These are phyloP conservation scores for Sphaerostilbella broomeana DNA, from an alignment of 2,329 filamentous ascomycete species.

Conservation along the genomic window DNA sequence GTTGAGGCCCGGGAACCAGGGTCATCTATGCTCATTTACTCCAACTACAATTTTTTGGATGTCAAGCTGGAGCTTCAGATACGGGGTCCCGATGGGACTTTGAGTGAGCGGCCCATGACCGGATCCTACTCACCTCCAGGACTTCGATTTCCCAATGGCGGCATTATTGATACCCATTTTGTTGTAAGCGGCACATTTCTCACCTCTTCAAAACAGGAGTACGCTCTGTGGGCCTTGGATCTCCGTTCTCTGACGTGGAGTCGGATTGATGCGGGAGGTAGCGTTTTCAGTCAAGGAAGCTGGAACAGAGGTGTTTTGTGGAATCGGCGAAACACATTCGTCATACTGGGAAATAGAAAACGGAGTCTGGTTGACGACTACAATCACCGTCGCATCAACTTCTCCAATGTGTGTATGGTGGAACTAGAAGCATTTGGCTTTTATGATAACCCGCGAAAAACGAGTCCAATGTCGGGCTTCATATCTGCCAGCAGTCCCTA, in stretches of 20 bases:
- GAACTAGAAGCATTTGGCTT: slow-evolving; percentile 95
- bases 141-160: slow-evolving; percentile 90
- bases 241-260: slow-evolving; percentile 85
- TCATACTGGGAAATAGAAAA: slow-evolving; percentile 90
- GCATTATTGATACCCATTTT: slow-evolving; percentile 91
- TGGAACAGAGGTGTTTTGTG: slow-evolving; percentile 96
- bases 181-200: slow-evolving; percentile 96
- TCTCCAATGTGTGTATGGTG: slow-evolving; percentile 92
- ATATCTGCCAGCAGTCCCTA: slow-evolving; percentile 72
- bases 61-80: slow-evolving; percentile 94
- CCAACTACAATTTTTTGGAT: slow-evolving; percentile 97
- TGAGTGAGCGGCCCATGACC: slow-evolving; percentile 85
- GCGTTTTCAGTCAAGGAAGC: slow-evolving; percentile 91
- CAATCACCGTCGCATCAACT: slow-evolving; percentile 96
- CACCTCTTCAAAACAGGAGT: slow-evolving; percentile 96
- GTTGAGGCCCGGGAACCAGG: slow-evolving; percentile 50
- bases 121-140: slow-evolving; percentile 83
- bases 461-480: slow-evolving; percentile 72
- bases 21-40: slow-evolving; percentile 89
- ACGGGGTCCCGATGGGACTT: slow-evolving; percentile 70
- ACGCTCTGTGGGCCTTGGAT: slow-evolving; percentile 92
- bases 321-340: slow-evolving; percentile 89
- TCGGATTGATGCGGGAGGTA: slow-evolving; percentile 88
- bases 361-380: slow-evolving; percentile 94
- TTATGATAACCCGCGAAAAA: slow-evolving; percentile 87